A percentile compares a stretch with the other conserved stretches of the same genome.
phyloP scores from a whole-genome alignment of 768 basidiomycete species.

The Mycena filopes region DNA sequence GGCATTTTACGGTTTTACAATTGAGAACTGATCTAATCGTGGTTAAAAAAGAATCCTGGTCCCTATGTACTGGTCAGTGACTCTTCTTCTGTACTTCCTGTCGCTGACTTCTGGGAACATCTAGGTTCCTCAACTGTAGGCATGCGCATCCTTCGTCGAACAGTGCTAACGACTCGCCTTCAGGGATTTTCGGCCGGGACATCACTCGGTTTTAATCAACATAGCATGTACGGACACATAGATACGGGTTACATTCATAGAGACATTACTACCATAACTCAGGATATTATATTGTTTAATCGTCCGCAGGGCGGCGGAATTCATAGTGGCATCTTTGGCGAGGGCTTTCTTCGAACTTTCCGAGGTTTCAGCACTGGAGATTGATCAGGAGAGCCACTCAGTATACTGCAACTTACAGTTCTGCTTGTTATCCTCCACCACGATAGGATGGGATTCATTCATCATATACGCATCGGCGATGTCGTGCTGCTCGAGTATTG shows the following conservation, averaged over 20 bases:
- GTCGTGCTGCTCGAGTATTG: conserved; percentile 51
- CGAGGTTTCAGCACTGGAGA: conserved; percentile 25
- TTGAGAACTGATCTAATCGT: conserved; percentile 16
- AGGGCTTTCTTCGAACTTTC: conserved; percentile 28
- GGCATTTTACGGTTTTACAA: conserved; percentile 8
- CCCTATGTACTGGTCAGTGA: conserved; percentile 71
- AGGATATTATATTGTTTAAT: background rate
- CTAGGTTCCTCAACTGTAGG: conserved; percentile 77
- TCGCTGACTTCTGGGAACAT: conserved; percentile 10
- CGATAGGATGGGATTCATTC: conserved; percentile 31
- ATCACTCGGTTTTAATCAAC: conserved; percentile 68
- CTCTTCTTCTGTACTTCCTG: conserved; percentile 22
- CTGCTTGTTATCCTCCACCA: conserved; percentile 3
- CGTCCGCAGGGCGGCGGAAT: background rate
- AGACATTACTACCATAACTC: conserved; percentile 13
- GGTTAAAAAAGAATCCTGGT: conserved; percentile 63
- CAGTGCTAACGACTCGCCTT: conserved; percentile 16
- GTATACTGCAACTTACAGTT: conserved; percentile 11
- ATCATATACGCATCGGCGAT: conserved; percentile 50
- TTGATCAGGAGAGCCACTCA: conserved; percentile 16
- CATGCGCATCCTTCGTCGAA: conserved; percentile 18
- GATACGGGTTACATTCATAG: background rate
- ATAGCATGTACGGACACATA: background rate
- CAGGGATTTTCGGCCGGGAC: conserved; percentile 83
- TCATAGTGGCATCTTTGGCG: conserved; percentile 22